Base-by-base conservation (phyloP, 768 basidiomycete genomes). In the Suillus decipiens region DNA sequence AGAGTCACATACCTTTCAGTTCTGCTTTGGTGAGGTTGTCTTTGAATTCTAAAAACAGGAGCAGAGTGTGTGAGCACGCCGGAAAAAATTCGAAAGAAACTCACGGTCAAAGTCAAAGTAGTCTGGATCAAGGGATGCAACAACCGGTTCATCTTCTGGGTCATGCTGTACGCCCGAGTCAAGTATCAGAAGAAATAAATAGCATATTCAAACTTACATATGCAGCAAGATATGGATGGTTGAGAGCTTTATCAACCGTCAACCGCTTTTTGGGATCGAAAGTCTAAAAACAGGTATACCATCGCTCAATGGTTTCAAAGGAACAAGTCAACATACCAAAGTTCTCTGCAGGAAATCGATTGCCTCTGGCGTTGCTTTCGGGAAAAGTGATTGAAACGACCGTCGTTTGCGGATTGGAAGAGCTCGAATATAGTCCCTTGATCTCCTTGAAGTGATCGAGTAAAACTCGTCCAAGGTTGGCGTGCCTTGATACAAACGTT, bases 91-190 rank as follows among this genome's bases (percentile, higher is more conserved):
- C 33, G 42, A 48, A 54, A 43, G 47, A 10, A 24, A 76, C 88
- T 75, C 71, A 90, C 87, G 79, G 74, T 97, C 95, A 70, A 96
- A 96, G 68, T 94, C 90, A 75, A 97, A 97, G 77, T 95, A 97
- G 51, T 85, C 83, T 0, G 93, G 86, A 70, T 88, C 89, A 51
- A 97, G 83, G 11, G 92, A 88, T 47, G 85, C 81, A n/a, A 90
- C 89, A 34, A 80, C 79, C 2, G 96, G 95, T 71, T 97, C 95
- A 71, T 97, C 95, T 60, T 92, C 89, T 2, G 94, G 88, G 72
- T 95, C 93, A 68, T 94, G 92, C 87, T 90, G 33, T 64, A 37
- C 3, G 28, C 53, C 60, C 36, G 66, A 54, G 47, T 63, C 59
- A 69, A 54, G 39, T 3, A 33, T 22, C 24, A 48, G 22, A 24